Base-by-base conservation (phyloP, 345 rosid genomes). In the Anacardium occidentale region DNA sequence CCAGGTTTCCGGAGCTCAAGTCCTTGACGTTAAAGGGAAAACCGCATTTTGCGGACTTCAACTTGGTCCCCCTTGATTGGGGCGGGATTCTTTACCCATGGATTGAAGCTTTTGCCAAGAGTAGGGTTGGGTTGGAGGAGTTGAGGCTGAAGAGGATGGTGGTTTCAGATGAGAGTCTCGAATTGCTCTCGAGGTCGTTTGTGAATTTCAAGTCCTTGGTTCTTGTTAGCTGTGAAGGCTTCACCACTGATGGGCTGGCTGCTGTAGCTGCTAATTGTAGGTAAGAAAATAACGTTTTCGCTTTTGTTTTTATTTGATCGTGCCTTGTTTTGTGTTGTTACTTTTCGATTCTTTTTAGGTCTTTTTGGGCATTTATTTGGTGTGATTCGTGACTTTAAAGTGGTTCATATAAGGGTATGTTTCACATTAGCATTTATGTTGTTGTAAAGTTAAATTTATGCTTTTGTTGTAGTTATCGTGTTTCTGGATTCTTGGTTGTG, bases 41-140 rank as follows among this genome's bases (percentile, higher is more conserved):
- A 78, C 99, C 99, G 74, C 99, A 95, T 87, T 95, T 95, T 68
- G 98, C 99, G 0, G 98, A 92, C 74, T 95, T 95, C 72, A 91
- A 88, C 81, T 66, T 92, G 83, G 96, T 95, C 25, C 99, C 99
- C n/a, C 78, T 34, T n/a, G 97, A 91, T 26, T 95, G 98, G 99
- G 99, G 99, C 62, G 97, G 91, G 40, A 84, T 48, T 24, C 83
- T 89, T 37, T 66, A 76, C 29, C 98, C 99, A 4, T 95, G 99
- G 99, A 86, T 95, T 66, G 86, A 88, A 34, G 94, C 89, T 14
- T 74, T 95, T 60, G 92, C 87, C 10, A 84, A 63, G 63, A 78
- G 76, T 22, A 64, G 79, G 64, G 85, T 92, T 42, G 87, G 83
- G 11, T 84, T 95, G 66, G 99, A 95, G 90, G 99, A 92, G 86